These are phyloP conservation scores for Falciphora oryzae DNA, from an alignment of 2,329 filamentous ascomycete genomes.

Conservation along the genomic window DNA sequence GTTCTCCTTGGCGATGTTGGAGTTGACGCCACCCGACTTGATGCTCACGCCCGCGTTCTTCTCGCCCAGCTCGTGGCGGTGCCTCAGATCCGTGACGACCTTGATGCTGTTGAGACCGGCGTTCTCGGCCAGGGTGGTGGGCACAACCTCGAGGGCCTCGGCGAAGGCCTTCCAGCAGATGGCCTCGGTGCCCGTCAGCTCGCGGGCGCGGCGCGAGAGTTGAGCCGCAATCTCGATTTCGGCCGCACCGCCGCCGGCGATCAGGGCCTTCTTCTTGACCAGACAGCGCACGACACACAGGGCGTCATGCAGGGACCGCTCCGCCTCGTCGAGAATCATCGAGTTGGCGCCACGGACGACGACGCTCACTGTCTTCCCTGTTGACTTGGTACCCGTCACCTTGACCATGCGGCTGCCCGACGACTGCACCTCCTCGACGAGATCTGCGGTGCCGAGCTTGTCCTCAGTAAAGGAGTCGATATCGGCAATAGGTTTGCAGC, in stretches of 20 bases:
- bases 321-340: constrained; percentile 92
- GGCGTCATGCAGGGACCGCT: constrained; percentile 93
- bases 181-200: constrained; percentile 82
- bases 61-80: constrained; percentile 92
- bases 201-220: constrained; percentile 74
- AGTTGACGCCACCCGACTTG: constrained; percentile 94
- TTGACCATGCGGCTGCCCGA: constrained; percentile 91
- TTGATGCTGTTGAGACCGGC: constrained; percentile 97
- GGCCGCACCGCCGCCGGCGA: constrained; percentile 91
- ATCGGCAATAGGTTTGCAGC: constrained; percentile 98
- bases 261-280: constrained; percentile 99
- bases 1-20: constrained; percentile 94
- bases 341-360: constrained; percentile 91
- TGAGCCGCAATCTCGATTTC: constrained; percentile 94
- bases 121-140: constrained; percentile 94
- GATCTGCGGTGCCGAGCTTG: constrained; percentile 88
- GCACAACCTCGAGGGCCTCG: constrained; percentile 94
- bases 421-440: constrained; percentile 86
- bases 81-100: constrained; percentile 91
- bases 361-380: constrained; percentile 86
- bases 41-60: constrained; percentile 96
- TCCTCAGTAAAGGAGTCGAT: constrained; percentile 98
- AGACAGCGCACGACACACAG: constrained; percentile 96
- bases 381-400: constrained; percentile 81
- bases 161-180: constrained; percentile 99